Conservation (phyloP, 306 rosid genomes). For the Cucumis sativus region Cucumber_9930_V3 NC_026656.2:1073501-1074000, state of each 20-base stretch:
- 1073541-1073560: not conserved
- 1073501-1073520: not conserved
- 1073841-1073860: constrained; percentile 92
- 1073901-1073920: constrained; percentile 88
- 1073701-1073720: constrained; percentile 97
- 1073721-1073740: constrained; percentile 99
- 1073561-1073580: not conserved
- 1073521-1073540: not conserved
- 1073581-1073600: not conserved
- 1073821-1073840: constrained; percentile 18
- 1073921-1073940: constrained; percentile 81
- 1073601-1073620: not conserved
- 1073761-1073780: constrained; percentile 66
- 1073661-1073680: constrained; percentile 75
- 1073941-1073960: constrained; percentile 84
- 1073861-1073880: constrained; percentile 95
- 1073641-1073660: constrained; percentile 7
- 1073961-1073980: constrained; percentile 80
- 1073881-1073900: constrained; percentile 99
- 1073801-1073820: constrained; percentile 16
- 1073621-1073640: not conserved
- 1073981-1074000: constrained; percentile 99
- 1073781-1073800: constrained; percentile 11
- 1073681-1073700: constrained; percentile 97
- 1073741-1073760: constrained; percentile 98